Base-by-base conservation (phyloP, 73 alveolate species). In the Durusdinium trenchii region DNA sequence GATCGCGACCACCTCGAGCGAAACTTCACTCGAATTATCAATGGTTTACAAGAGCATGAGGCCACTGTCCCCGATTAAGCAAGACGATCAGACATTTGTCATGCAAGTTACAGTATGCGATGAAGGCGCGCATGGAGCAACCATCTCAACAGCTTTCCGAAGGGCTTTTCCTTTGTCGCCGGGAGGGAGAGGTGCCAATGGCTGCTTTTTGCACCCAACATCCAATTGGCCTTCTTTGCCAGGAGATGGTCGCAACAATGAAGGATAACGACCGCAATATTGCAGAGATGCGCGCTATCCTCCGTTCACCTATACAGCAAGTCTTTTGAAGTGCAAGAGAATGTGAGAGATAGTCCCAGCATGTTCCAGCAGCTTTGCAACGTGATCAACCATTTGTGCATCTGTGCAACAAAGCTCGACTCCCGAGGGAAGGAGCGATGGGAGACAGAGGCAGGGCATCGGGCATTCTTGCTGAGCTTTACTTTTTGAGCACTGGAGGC, bases 1-100 rank as follows among this genome's bases (percentile, higher is more conserved):
- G 95, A 86, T 43, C 57, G 95, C 14, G 95, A 86, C 95, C 71
- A 86, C 71, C 71, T 86, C 46, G 95, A 86, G 62, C 40, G 95
- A 43, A 86, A 60, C 95, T 86, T 60, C 83, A 54, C 95, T n/a
- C 81, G 95, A n/a, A 86, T 86, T 64, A 45, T 86, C 83, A 54
- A 62, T 30, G 81, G 95, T 5, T 35, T 86, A 30, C 79, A 32
- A 32, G 95, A 86, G 46, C 95, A 86, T 86, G 95, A 86, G 95
- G 67, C 42, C 46, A 36, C 94, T 9, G 28, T 14, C 46, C 12
- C 4, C 35, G 40, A 42, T 36, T 16, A 28, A 0, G 12, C 61
- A 30, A 36, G 36, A 5, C 7, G 48, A 5, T 71, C 6, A 5
- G 83, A 9, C 26, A 35, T 28, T 71, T 71, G 50, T n/a, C 38